A percentile compares a stretch with the other conserved stretches of the same genome.
phyloP scores from a whole-genome alignment of 129 eudicot species.

The Artemisia argyi region DNA sequence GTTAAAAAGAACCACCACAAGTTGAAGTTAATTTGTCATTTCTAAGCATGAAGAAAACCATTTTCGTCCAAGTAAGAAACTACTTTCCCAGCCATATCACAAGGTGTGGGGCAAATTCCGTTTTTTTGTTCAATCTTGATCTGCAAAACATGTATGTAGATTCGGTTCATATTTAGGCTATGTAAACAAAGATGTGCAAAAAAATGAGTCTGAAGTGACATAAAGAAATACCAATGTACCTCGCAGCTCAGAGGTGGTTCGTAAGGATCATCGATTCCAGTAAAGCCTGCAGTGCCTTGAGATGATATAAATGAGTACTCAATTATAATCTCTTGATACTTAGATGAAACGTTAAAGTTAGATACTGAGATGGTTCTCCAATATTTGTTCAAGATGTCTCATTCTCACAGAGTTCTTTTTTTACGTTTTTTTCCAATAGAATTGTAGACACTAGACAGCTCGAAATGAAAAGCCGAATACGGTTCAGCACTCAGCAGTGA shows the following conservation, averaged over 20 bases:
- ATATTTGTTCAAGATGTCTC: not conserved
- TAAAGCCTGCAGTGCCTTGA: conserved; percentile 67
- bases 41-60: conserved; percentile 69
- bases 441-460: not conserved
- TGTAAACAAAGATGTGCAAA: not conserved
- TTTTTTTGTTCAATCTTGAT: conserved; percentile 60
- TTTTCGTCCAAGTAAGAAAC: conserved; percentile 70
- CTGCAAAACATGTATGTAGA: conserved; percentile 31
- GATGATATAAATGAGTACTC: conserved; percentile 11
- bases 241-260: conserved; percentile 88
- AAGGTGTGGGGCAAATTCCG: conserved; percentile 81
- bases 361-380: not conserved
- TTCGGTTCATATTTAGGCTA: not conserved
- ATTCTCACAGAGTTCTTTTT: not conserved
- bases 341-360: not conserved
- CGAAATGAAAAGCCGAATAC: not conserved
- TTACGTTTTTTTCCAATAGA: not conserved
- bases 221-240: conserved; percentile 41
- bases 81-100: conserved; percentile 83
- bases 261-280: conserved; percentile 97
- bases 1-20: not conserved
- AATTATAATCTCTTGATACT: not conserved
- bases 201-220: not conserved
- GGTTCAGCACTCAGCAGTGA: too few species aligned
- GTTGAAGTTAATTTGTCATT: not conserved